Percentiles rank a stretch among this genome's conserved stretches.
Conservation (phyloP, 2,329 filamentous ascomycete species). For the Fusarium cyanostomum region DNA sequence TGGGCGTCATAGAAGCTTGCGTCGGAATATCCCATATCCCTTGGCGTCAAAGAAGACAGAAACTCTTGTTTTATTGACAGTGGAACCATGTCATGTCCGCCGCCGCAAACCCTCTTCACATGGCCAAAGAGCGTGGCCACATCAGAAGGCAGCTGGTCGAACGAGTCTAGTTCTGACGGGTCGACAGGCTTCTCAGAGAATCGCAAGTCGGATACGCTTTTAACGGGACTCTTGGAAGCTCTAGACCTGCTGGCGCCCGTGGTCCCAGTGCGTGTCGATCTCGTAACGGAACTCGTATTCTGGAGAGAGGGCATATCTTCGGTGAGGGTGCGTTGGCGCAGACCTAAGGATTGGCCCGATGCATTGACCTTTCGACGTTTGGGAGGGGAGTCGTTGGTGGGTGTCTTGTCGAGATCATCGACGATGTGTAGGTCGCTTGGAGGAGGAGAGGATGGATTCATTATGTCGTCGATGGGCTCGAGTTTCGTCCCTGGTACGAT, state of each 20-base stretch:
- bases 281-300: not conserved
- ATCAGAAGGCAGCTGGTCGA: not conserved
- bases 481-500: not conserved
- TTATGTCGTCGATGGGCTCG: not conserved
- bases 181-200: conserved; percentile 1
- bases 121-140: not conserved
- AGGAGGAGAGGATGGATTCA: not conserved
- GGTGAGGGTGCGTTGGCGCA: not conserved
- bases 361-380: not conserved
- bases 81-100: not conserved
- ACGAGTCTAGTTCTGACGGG: not conserved
- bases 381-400: not conserved
- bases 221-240: not conserved
- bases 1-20: not conserved
- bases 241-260: not conserved
- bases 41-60: not conserved
- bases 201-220: not conserved
- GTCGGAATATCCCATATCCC: not conserved
- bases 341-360: not conserved
- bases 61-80: not conserved
- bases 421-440: not conserved
- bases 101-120: not conserved
- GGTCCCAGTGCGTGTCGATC: not conserved
- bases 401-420: not conserved
- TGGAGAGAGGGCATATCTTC: not conserved